These are phyloP conservation scores for Candida quercuum DNA, from an alignment of 805 yeast species.

Conservation along the genomic window DNA sequence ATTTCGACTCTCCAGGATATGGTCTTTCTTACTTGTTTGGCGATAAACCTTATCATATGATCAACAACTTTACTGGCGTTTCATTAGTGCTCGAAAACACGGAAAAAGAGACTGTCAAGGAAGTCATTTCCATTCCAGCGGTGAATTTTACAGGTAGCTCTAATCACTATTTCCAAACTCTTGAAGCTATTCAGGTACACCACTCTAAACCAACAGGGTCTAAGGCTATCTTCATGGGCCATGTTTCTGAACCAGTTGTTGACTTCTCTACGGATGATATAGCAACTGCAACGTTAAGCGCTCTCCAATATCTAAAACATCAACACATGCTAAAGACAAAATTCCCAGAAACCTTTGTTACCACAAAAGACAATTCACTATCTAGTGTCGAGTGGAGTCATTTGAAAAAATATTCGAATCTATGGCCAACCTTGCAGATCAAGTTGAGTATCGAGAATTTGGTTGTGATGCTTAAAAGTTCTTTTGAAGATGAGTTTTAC, in stretches of 20 bases:
- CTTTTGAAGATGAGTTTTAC: slow-evolving; percentile 23
- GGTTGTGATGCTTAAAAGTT: slow-evolving; percentile 28
- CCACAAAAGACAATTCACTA: neutral
- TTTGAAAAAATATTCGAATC: slow-evolving; percentile 12
- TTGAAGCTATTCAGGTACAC: slow-evolving; percentile 19
- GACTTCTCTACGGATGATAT: slow-evolving; percentile 38
- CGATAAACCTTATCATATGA: slow-evolving; percentile 38
- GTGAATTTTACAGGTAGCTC: slow-evolving; percentile 33
- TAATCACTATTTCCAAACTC: slow-evolving; percentile 31
- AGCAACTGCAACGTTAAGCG: slow-evolving; percentile 26
- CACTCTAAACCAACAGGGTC: slow-evolving; percentile 24
- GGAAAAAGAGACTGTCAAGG: slow-evolving; percentile 12
- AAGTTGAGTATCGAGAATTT: slow-evolving; percentile 37
- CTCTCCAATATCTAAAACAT: slow-evolving; percentile 15
- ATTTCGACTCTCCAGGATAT: slow-evolving; percentile 38
- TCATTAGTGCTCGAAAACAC: slow-evolving; percentile 25
- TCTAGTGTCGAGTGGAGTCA: slow-evolving; percentile 1
- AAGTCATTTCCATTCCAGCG: slow-evolving; percentile 15
- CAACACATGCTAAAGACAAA: neutral
- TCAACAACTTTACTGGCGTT: slow-evolving; percentile 33
- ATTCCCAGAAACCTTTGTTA: neutral
- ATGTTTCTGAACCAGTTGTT: slow-evolving; percentile 37
- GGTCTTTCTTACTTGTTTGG: slow-evolving; percentile 34
- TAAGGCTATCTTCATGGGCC: slow-evolving; percentile 31
- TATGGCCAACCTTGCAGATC: slow-evolving; percentile 30